Conservation (phyloP, 495 filamentous ascomycete species). For the Penicillium egyptiacum region DNA sequence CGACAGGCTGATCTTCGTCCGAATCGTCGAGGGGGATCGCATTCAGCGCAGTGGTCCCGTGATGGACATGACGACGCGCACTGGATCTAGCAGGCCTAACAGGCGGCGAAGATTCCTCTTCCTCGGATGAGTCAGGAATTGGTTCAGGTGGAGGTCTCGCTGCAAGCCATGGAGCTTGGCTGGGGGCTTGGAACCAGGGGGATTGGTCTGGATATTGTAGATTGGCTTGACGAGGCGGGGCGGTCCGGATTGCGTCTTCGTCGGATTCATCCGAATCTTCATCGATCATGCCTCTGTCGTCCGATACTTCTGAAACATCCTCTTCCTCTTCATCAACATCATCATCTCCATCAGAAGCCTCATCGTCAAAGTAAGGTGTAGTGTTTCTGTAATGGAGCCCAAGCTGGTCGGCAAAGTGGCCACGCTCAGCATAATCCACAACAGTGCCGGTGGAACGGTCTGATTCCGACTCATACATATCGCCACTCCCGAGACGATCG, state of each 20-base stretch:
- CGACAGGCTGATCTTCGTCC: conserved; percentile 30
- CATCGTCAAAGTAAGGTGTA: conserved; percentile 6
- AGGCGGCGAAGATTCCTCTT: background rate
- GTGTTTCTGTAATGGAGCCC: conserved; percentile 1
- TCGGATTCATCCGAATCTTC: conserved; percentile 16
- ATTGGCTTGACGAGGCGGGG: background rate
- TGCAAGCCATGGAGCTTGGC: conserved; percentile 3
- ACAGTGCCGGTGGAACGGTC: conserved; percentile 1
- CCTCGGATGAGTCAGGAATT: conserved; percentile 1
- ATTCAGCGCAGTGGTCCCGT: conserved; percentile 7
- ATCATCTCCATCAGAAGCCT: background rate
- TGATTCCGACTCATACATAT: conserved; percentile 8
- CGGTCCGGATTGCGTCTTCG: background rate
- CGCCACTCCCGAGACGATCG: conserved; percentile 9
- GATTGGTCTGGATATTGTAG: background rate
- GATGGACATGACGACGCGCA: background rate
- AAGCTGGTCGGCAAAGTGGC: background rate
- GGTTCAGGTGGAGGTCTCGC: background rate
- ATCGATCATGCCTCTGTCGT: conserved; percentile 7
- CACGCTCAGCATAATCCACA: background rate
- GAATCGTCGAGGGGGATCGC: conserved; percentile 32
- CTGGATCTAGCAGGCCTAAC: background rate
- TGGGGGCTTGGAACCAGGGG: background rate
- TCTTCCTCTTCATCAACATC: background rate
- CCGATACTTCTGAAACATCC: background rate